These are phyloP conservation scores for Chaetomium globosum DNA, from an alignment of 2,329 filamentous ascomycete genomes.

Conservation along the genomic window DNA sequence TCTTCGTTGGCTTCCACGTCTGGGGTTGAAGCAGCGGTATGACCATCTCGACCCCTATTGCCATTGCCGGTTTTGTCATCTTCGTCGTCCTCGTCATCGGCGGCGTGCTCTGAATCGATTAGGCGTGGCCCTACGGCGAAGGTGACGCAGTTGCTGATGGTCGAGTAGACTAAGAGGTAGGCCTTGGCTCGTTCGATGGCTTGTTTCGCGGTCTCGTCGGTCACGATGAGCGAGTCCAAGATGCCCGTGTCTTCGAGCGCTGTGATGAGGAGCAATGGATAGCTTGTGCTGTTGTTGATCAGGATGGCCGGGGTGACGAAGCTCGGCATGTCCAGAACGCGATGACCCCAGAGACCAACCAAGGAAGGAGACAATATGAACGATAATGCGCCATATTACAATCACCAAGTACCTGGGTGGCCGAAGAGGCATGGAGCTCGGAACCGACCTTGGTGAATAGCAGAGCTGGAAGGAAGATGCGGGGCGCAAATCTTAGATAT, in stretches of 20 bases:
- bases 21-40: background rate
- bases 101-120: slow-evolving; percentile 44
- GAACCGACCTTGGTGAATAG: slow-evolving; percentile 51
- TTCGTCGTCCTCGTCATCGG: slow-evolving; percentile 36
- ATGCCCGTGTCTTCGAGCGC: slow-evolving; percentile 57
- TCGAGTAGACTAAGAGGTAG: slow-evolving; percentile 68
- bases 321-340: slow-evolving; percentile 47
- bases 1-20: slow-evolving; percentile 28
- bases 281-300: slow-evolving; percentile 55
- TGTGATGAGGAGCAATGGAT: slow-evolving; percentile 50
- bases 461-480: slow-evolving; percentile 51
- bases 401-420: slow-evolving; percentile 45
- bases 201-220: slow-evolving; percentile 40
- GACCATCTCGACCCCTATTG: background rate
- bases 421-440: slow-evolving; percentile 45
- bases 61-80: slow-evolving; percentile 17
- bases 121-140: slow-evolving; percentile 65
- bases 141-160: slow-evolving; percentile 64
- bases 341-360: slow-evolving; percentile 45
- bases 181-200: slow-evolving; percentile 62
- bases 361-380: slow-evolving; percentile 46
- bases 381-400: slow-evolving; percentile 47
- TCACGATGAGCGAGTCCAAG: slow-evolving; percentile 48
- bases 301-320: slow-evolving; percentile 51
- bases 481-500: slow-evolving; percentile 52